A percentile compares a stretch with the other conserved stretches of the same genome.
phyloP scores from a whole-genome alignment of 257 asterid species.

The Solanum chiquidenum region DNA sequence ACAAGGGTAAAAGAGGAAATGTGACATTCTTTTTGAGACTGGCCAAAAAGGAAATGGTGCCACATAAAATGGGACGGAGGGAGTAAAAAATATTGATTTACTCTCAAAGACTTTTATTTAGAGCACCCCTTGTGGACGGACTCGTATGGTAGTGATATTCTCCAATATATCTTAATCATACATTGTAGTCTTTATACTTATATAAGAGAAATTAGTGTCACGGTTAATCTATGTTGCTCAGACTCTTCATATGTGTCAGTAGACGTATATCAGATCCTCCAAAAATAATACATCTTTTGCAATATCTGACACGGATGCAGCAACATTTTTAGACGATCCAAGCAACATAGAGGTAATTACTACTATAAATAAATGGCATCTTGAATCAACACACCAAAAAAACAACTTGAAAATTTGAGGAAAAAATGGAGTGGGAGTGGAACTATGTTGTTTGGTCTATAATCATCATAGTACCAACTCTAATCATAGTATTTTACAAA shows the following conservation, averaged over 20 bases:
- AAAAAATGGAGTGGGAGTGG: conserved; percentile 13
- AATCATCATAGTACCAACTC: conserved; percentile 1
- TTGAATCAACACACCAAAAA: not conserved
- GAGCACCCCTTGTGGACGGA: too few species aligned
- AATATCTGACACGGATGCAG: not conserved
- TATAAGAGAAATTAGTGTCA: not conserved
- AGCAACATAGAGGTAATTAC: not conserved
- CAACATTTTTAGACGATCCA: not conserved
- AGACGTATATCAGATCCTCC: not conserved
- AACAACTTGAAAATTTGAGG: not conserved
- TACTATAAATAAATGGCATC: not conserved
- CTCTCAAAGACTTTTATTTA: too few species aligned
- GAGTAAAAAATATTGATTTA: too few species aligned
- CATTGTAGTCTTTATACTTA: too few species aligned
- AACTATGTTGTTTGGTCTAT: conserved; percentile 4
- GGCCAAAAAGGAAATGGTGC: too few species aligned
- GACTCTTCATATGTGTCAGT: not conserved
- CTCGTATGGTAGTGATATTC: too few species aligned
- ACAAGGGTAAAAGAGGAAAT: too few species aligned
- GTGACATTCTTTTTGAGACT: too few species aligned
- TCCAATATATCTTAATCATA: too few species aligned
- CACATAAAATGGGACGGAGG: too few species aligned
- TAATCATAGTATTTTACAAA: not conserved
- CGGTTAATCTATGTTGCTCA: accelerated
- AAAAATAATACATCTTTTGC: not conserved